Conservation (phyloP, 305 asterid genomes). For the Galium porrigens region DNA sequence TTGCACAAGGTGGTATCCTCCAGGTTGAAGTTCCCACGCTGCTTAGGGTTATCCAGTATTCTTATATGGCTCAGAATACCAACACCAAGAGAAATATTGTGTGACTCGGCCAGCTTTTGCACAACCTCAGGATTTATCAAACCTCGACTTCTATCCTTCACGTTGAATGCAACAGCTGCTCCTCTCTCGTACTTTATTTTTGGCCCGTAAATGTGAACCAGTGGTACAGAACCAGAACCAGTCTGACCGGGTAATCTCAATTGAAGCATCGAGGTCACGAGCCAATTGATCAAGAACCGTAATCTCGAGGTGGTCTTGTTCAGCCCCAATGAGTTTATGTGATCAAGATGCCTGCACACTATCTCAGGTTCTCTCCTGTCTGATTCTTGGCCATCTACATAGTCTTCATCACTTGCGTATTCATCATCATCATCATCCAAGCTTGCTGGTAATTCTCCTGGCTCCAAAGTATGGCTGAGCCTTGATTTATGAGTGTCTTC, state of each 20-base stretch:
- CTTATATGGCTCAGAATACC: slow-evolving; percentile 84
- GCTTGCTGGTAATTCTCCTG: slow-evolving; percentile 50
- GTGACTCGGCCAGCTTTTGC: slow-evolving; percentile 61
- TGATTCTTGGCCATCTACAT: slow-evolving; percentile 57
- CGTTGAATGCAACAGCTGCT: slow-evolving; percentile 85
- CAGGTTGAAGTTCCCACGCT: slow-evolving; percentile 36
- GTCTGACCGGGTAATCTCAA: slow-evolving; percentile 41
- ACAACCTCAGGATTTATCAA: slow-evolving; percentile 70
- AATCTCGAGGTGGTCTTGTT: slow-evolving; percentile 77
- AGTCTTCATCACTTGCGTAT: slow-evolving; percentile 52
- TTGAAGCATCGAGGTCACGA: slow-evolving; percentile 76
- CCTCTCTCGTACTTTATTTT: slow-evolving; percentile 90
- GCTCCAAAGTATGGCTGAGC: slow-evolving; percentile 37
- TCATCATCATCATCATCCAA: slow-evolving; percentile 77
- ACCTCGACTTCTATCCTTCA: slow-evolving; percentile 62
- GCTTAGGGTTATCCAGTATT: slow-evolving; percentile 49
- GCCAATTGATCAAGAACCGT: slow-evolving; percentile 83
- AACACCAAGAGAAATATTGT: slow-evolving; percentile 64
- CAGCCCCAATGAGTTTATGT: slow-evolving; percentile 85
- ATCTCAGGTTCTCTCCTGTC: slow-evolving; percentile 66
- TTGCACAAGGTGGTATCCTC: slow-evolving; percentile 67
- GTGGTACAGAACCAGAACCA: slow-evolving; percentile 34
- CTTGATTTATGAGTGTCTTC: slow-evolving; percentile 45
- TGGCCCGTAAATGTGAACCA: slow-evolving; percentile 82
- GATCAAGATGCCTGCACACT: slow-evolving; percentile 62